A percentile compares a stretch with the other conserved stretches of the same genome.
phyloP scores from a whole-genome alignment of 257 asterid genomes.

The Jacaranda mimosifolia region DNA sequence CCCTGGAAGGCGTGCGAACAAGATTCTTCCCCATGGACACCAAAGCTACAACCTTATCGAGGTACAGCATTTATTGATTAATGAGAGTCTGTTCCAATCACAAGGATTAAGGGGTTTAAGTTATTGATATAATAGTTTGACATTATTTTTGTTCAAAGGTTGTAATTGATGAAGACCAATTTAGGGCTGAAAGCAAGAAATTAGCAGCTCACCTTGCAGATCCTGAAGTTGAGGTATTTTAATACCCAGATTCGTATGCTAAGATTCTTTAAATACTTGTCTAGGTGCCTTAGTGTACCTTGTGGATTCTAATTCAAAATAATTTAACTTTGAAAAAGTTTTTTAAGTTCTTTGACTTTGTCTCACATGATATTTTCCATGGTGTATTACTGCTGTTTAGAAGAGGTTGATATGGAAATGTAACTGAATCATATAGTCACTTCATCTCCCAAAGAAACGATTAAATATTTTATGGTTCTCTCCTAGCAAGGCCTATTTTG shows the following conservation, averaged over 20 bases:
- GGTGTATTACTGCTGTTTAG: neutral
- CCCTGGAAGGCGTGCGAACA: slow-evolving; percentile 93
- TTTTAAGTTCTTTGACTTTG: slow-evolving; percentile 19
- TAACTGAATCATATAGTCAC: slow-evolving; percentile 25
- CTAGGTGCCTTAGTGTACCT: slow-evolving; percentile 29
- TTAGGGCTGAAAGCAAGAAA: slow-evolving; percentile 86
- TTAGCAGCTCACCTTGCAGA: slow-evolving; percentile 95
- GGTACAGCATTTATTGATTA: slow-evolving; percentile 51
- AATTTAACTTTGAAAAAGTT: slow-evolving; percentile 5
- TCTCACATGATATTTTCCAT: neutral
- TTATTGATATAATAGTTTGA: slow-evolving; percentile 17
- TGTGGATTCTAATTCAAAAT: neutral
- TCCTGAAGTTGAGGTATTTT: slow-evolving; percentile 94
- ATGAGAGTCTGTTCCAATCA: slow-evolving; percentile 14
- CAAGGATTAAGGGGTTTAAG: slow-evolving; percentile 12
- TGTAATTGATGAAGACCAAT: slow-evolving; percentile 86
- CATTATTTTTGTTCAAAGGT: slow-evolving; percentile 57
- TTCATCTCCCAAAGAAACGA: slow-evolving; percentile 9
- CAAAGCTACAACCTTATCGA: slow-evolving; percentile 83
- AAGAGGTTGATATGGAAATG: neutral
- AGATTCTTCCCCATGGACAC: slow-evolving; percentile 95
- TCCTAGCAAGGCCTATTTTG: neutral
- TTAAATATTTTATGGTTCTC: slow-evolving; percentile 7
- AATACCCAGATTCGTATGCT: slow-evolving; percentile 29
- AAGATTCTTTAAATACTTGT: slow-evolving; percentile 6